Base-by-base conservation (phyloP, 331 rosid genomes). In the Quercus tomentella region DNA sequence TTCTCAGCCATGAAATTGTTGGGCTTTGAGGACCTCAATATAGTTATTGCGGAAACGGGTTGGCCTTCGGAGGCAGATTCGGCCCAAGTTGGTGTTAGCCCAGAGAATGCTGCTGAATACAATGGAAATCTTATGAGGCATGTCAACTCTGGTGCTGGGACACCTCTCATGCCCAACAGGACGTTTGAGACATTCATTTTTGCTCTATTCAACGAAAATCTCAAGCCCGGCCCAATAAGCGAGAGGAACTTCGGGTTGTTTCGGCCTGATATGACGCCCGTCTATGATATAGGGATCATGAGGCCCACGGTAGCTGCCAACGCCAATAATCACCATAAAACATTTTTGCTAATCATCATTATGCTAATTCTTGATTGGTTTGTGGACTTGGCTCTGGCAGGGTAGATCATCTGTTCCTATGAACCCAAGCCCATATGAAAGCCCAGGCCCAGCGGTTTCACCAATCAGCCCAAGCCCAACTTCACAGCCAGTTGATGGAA, bases 161-260 rank as follows among this genome's bases (percentile, higher is more conserved):
- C 97, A 1, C 93, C 97, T 5, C 81, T 89, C 54, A 93, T 88
- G 97, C 93, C 97, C 0, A 89, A 91, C 28, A 67, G 86, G 63
- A 93, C 93, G 3, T 93, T 89, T 68, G 97, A 93, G 74, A 80
- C 92, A 1, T 91, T 81, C 70, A 83, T 93, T 33, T 93, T 93
- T 56, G 87, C 89, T 7, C 72, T 93, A 5, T 93, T 93, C 70
- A 81, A 88, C 7, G 97, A 93, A 78, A 80, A 91, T 82, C 86
- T 88, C 37, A 91, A 91, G 80, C 89, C 91, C 6, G 91, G 96
- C 30, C 97, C 96, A 54, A 73, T 58, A 2, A 33, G 85, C 1
- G 97, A 91, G 82, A 91, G 89, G 67, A 89, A 87, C 26, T 93
- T 91, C 0, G 97, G 97, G 69, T 84, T 91, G 18, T 93, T 93